Evolutionary conservation across 1,284 basidiomycete genomes (phyloP).

Genomic region (Heliocybe sulcata): DNA sequence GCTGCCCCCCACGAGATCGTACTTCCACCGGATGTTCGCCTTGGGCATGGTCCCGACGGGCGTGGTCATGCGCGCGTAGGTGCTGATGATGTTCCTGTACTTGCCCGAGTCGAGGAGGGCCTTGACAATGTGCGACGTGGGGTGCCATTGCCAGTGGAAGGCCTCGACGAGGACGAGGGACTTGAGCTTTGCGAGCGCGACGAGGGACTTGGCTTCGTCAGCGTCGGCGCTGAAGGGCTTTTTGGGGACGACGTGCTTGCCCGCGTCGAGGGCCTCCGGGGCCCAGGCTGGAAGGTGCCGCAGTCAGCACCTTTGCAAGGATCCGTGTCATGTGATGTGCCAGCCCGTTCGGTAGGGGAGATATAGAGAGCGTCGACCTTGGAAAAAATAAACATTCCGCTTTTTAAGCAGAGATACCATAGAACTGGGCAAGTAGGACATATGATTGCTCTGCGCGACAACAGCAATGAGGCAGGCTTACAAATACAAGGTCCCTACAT

Average conservation of each 20-base stretch:
- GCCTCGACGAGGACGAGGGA: slow-evolving; percentile 2
- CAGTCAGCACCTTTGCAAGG: slow-evolving; percentile 10
- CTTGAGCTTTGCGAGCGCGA: not conserved
- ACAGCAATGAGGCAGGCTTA: no score
- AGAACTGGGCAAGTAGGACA: no score
- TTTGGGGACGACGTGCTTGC: slow-evolving; percentile 25
- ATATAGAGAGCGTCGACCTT: slow-evolving; percentile 19
- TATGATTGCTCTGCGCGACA: no score
- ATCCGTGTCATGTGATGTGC: not conserved
- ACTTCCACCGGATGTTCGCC: slow-evolving; percentile 2
- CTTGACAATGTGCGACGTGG: not conserved
- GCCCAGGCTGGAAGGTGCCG: slow-evolving; percentile 15
- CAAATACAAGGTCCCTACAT: no score
- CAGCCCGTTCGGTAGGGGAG: slow-evolving; percentile 19
- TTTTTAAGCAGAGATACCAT: no score
- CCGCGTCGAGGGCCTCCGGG: slow-evolving; percentile 19
- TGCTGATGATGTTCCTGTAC: not conserved
- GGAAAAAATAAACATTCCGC: no score
- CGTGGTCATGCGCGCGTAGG: slow-evolving; percentile 1
- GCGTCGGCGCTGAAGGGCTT: slow-evolving; percentile 15
- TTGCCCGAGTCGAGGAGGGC: not conserved
- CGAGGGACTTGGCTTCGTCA: not conserved
- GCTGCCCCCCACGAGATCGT: not conserved
- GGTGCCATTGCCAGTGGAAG: slow-evolving; percentile 5
- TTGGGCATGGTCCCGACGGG: slow-evolving; percentile 1